Evolutionary conservation across 176 grass and related monocot genomes (phyloP).

Genomic region (Oryza glaberrima): DNA sequence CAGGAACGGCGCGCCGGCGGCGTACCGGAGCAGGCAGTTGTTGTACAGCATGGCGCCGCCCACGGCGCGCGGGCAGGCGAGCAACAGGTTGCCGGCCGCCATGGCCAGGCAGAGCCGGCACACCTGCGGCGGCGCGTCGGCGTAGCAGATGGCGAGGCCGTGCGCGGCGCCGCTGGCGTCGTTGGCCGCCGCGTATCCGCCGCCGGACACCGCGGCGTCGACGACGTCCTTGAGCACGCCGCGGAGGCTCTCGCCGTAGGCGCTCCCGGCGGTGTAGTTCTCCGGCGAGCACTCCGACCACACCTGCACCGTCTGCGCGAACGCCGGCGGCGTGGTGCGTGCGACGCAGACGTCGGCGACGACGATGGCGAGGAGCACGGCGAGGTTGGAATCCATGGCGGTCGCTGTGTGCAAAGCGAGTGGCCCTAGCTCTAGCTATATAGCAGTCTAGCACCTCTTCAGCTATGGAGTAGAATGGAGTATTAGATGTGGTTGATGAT

Average conservation of each 20-base stretch:
- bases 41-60: slow-evolving; percentile 39
- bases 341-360: neutral
- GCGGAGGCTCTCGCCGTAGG: slow-evolving; percentile 25
- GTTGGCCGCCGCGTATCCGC: neutral
- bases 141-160: slow-evolving; percentile 42
- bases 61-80: slow-evolving; percentile 23
- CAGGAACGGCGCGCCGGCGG: neutral
- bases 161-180: neutral
- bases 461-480: too few relatives aligned
- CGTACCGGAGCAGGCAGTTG: slow-evolving; percentile 41
- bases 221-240: neutral
- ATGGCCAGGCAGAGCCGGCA: slow-evolving; percentile 41
- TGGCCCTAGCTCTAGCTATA: too few relatives aligned
- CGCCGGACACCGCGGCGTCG: neutral
- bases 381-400: neutral
- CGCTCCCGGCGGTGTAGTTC: slow-evolving; percentile 21
- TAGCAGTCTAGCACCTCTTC: too few relatives aligned
- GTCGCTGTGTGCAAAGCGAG: neutral
- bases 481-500: too few relatives aligned
- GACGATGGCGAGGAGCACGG: neutral
- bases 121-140: slow-evolving; percentile 23
- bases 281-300: neutral
- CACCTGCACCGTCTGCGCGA: slow-evolving; percentile 25
- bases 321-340: neutral
- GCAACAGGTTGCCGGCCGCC: slow-evolving; percentile 41